Conservation (phyloP, 495 filamentous ascomycete genomes). For the Darksidea phi region DNA sequence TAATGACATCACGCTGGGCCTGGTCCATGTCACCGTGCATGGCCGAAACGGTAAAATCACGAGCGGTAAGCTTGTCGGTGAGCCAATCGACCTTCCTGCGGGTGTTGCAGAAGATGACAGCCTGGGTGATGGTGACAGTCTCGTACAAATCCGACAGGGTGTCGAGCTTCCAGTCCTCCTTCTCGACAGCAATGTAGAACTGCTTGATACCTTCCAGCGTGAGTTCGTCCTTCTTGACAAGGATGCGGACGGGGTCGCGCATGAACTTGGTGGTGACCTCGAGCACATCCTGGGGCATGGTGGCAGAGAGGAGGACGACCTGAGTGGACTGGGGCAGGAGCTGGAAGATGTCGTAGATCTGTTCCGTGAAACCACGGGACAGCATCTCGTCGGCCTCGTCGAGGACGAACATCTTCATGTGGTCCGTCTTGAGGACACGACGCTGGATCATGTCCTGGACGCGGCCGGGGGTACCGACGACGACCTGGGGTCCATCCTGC, state of each 20-base stretch:
- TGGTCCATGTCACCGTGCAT: conserved; percentile 99
- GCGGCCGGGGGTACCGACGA: conserved; percentile 95
- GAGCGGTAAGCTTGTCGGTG: conserved; percentile 95
- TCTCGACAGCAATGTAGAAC: conserved; percentile 99
- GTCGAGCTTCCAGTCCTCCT: conserved; percentile 99
- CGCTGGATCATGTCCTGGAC: conserved; percentile 99
- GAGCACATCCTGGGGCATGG: conserved; percentile 97
- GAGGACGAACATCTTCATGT: conserved; percentile 99
- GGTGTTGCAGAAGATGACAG: conserved; percentile 99
- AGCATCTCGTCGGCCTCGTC: conserved; percentile 99
- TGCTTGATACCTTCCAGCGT: conserved; percentile 99
- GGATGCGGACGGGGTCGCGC: conserved; percentile 96
- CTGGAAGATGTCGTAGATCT: conserved; percentile 99
- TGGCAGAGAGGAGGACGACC: conserved; percentile 95
- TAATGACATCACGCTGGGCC: conserved; percentile 94
- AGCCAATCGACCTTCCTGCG: conserved; percentile 99
- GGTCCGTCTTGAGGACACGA: conserved; percentile 85
- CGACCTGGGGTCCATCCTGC: conserved; percentile 91
- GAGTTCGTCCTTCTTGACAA: conserved; percentile 99
- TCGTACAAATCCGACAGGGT: conserved; percentile 98
- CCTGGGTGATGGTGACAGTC: conserved; percentile 98
- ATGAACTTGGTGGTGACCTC: conserved; percentile 99
- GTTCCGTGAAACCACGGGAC: conserved; percentile 97
- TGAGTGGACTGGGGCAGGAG: conserved; percentile 95
- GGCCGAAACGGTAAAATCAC: conserved; percentile 97